Conservation (phyloP, 305 asterid genomes). For the Fraxinus greggii region DNA sequence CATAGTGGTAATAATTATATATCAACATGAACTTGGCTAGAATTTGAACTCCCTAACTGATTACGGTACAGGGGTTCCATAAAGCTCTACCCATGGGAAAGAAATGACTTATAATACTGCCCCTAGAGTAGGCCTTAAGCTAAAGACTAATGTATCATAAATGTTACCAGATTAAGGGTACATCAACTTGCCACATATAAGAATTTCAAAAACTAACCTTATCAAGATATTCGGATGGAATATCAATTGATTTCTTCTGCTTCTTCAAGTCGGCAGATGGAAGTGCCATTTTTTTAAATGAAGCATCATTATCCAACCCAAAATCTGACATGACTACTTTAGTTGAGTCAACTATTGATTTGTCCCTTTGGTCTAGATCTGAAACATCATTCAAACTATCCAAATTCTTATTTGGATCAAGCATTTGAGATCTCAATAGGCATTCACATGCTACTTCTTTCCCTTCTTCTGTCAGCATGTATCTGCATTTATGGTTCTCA, state of each 20-base stretch:
- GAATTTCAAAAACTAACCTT: slow-evolving; percentile 42
- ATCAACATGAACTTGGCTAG: slow-evolving; percentile 6
- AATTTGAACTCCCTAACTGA: slow-evolving; percentile 8
- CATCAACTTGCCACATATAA: slow-evolving; percentile 15
- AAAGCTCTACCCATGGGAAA: background rate
- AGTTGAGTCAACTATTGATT: slow-evolving; percentile 25
- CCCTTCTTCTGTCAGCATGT: slow-evolving; percentile 95
- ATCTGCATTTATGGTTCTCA: slow-evolving; percentile 46
- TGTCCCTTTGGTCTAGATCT: slow-evolving; percentile 36
- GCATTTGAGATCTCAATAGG: slow-evolving; percentile 67
- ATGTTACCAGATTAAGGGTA: background rate
- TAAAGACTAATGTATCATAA: slow-evolving; percentile 2
- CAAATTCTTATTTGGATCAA: slow-evolving; percentile 36
- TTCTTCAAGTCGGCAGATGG: slow-evolving; percentile 36
- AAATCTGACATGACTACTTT: slow-evolving; percentile 34
- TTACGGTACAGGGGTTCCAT: slow-evolving; percentile 1
- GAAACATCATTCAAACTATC: slow-evolving; percentile 34
- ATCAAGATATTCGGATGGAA: slow-evolving; percentile 60
- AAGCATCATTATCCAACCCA: slow-evolving; percentile 30
- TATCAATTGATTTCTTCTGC: slow-evolving; percentile 42
- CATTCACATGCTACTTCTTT: slow-evolving; percentile 82
- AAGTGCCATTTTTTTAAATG: slow-evolving; percentile 34
- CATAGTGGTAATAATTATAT: slow-evolving; percentile 3
- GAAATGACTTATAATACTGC: background rate
- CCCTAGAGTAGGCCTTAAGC: background rate